Percentiles rank a stretch among this genome's conserved stretches.
phyloP scores from a whole-genome alignment of 78 protist genomes.

The Diacronema lutheri region DNA sequence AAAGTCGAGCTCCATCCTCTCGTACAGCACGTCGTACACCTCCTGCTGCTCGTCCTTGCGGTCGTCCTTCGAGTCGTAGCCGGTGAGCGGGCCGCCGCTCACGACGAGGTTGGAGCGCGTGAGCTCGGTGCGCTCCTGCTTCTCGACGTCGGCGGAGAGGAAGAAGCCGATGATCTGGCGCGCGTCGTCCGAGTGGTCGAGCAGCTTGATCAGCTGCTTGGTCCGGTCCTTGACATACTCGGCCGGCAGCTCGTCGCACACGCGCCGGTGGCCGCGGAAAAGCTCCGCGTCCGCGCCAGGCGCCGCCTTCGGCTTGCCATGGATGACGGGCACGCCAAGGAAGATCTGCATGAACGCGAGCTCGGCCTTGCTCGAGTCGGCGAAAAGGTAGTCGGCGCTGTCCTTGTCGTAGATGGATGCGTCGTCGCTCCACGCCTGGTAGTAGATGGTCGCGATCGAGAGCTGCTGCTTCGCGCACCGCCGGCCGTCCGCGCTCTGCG shows the following conservation, averaged over 20 bases:
- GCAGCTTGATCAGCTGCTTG: too few species aligned
- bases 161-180: too few species aligned
- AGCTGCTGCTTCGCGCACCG: background rate
- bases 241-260: background rate
- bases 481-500: background rate
- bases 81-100: slow-evolving; percentile 3
- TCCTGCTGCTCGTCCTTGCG: background rate
- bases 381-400: too few species aligned
- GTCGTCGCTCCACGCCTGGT: background rate
- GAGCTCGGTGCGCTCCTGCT: too few species aligned
- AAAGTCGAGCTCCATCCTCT: background rate
- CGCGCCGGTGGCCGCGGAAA: background rate
- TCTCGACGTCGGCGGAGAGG: too few species aligned
- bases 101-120: too few species aligned
- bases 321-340: background rate
- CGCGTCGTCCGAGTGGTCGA: too few species aligned
- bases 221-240: too few species aligned
- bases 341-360: background rate
- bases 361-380: background rate
- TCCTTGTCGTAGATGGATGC: background rate
- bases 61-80: background rate
- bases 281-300: background rate
- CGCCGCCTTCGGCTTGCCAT: background rate
- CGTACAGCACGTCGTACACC: background rate
- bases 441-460: background rate